Percentiles rank a stretch among this genome's conserved stretches.
These are phyloP conservation scores for Colletotrichum coccodes DNA, from an alignment of 2,329 filamentous ascomycete species.

Conservation along the genomic window DNA sequence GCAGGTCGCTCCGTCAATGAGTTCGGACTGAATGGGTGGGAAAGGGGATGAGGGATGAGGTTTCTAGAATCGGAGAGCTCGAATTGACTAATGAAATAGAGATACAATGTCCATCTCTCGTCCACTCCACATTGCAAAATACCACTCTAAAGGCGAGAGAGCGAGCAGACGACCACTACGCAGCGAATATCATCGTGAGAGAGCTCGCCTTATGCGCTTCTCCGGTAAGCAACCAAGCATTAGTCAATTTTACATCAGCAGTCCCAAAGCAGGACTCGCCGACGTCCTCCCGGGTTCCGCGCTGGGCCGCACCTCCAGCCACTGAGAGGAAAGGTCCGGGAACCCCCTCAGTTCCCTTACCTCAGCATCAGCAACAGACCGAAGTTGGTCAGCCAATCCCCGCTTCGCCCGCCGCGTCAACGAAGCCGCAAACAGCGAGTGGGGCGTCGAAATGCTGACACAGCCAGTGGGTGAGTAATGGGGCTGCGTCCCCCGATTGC, in stretches of 20 bases:
- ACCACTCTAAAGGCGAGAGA: not conserved
- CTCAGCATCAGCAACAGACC: not conserved
- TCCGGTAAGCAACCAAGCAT: conserved; percentile 32
- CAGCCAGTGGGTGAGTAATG: not conserved
- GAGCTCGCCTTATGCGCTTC: conserved; percentile 5
- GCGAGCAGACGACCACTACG: not conserved
- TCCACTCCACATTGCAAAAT: not conserved
- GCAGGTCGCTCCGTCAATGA: not conserved
- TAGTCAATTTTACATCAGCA: conserved; percentile 45
- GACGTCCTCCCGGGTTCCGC: not conserved
- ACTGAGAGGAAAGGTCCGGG: not conserved
- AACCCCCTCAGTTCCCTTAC: not conserved
- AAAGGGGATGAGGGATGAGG: not conserved
- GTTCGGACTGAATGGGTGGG: not conserved
- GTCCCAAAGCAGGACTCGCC: not conserved
- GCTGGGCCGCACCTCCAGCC: not conserved
- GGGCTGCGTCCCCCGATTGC: not conserved
- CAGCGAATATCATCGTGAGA: conserved; percentile 3
- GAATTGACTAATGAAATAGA: not conserved
- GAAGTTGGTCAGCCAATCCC: not conserved
- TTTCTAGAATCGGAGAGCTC: not conserved
- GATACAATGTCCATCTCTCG: not conserved
- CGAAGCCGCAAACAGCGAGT: not conserved
- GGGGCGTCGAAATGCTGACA: not conserved
- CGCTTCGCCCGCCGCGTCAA: not conserved